phyloP scores from a whole-genome alignment of 805 yeast genomes.

The Candida germanica region DNA sequence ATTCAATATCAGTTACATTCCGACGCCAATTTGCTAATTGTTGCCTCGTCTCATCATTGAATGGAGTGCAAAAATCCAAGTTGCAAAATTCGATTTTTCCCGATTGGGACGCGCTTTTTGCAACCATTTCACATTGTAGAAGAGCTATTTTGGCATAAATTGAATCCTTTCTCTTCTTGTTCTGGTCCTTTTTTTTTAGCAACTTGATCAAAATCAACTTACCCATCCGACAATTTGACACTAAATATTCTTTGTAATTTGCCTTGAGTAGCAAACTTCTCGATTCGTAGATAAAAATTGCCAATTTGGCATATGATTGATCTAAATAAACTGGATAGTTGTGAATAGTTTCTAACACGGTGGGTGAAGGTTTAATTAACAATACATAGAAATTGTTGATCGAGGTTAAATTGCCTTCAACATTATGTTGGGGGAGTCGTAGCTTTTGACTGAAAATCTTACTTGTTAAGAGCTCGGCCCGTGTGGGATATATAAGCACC shows the following conservation, averaged over 20 bases:
- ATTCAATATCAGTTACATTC: no score
- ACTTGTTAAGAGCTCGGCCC: background rate
- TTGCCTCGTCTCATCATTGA: no score
- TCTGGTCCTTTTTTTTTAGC: background rate
- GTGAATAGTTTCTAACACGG: background rate
- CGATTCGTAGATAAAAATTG: background rate
- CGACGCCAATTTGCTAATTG: no score
- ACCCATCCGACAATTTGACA: background rate
- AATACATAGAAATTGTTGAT: background rate
- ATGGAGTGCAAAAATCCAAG: background rate
- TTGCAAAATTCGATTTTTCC: background rate
- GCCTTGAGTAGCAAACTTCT: constrained; percentile 12
- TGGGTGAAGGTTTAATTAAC: background rate
- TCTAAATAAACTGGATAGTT: background rate
- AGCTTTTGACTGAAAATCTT: background rate
- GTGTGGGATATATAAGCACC: background rate
- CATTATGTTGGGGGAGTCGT: background rate
- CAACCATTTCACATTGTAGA: no score
- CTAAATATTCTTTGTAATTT: background rate
- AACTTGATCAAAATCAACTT: background rate
- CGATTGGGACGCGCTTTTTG: no score
- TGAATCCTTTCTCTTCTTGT: background rate
- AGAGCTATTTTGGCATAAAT: background rate
- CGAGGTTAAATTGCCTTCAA: background rate
- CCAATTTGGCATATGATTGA: background rate